phyloP scores from a whole-genome alignment of 2,329 filamentous ascomycete genomes.

The Phialemoniopsis sp. region DNA sequence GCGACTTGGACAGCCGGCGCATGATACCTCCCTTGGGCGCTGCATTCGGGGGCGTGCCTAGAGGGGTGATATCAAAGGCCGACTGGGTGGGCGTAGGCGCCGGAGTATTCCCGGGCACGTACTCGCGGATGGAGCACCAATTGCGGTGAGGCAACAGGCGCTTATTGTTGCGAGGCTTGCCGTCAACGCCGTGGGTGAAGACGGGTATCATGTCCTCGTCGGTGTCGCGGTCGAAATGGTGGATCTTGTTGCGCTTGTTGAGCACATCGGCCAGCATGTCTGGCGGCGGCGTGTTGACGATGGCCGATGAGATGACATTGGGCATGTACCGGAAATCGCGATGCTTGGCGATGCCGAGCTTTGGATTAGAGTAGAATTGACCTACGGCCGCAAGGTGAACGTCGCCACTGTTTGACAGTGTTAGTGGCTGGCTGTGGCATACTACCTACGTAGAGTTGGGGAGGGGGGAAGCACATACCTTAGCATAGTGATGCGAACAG shows the following conservation, averaged over 20 bases:
- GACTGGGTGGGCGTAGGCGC: conserved; percentile 59
- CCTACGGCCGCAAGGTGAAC: conserved; percentile 90
- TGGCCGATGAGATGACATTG: conserved; percentile 90
- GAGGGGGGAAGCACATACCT: conserved; percentile 48
- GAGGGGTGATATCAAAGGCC: conserved; percentile 36
- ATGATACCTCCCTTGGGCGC: conserved; percentile 30
- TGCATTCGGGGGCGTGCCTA: conserved; percentile 26
- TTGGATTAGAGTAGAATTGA: conserved; percentile 91
- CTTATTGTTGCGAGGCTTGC: conserved; percentile 87
- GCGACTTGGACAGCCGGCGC: conserved; percentile 36
- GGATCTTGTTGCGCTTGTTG: conserved; percentile 85
- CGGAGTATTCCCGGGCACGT: conserved; percentile 74
- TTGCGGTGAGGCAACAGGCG: conserved; percentile 84
- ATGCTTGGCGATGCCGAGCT: conserved; percentile 75
- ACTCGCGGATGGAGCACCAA: conserved; percentile 90
- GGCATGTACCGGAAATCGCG: conserved; percentile 95
- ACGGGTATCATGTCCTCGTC: conserved; percentile 96
- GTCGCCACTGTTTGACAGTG: conserved; percentile 62
- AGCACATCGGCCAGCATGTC: conserved; percentile 86
- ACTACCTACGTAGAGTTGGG: too few relatives aligned
- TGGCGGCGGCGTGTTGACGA: conserved; percentile 86
- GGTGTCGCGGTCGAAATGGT: conserved; percentile 70
- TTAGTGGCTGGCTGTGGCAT: too few relatives aligned
- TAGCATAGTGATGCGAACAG: conserved; percentile 84
- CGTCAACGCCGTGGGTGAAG: conserved; percentile 85